Base-by-base conservation (phyloP, 1,139 yeast genomes). In the Saccharomycopsis crataegensis region DNA sequence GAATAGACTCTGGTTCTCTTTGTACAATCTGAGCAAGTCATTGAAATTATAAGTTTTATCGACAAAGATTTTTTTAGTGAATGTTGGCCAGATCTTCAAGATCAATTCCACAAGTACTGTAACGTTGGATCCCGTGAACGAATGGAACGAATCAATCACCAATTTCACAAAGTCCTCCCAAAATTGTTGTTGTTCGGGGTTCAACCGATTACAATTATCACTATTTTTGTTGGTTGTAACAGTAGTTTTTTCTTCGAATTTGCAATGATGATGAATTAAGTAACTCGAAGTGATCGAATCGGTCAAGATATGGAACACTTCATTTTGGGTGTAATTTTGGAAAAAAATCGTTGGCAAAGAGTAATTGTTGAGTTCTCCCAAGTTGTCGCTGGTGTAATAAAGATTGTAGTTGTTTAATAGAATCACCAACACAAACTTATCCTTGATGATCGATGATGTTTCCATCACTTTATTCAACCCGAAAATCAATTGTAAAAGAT, bases 91-190 rank as follows among this genome's bases (percentile, higher is more conserved):
- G 28, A 80, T 61, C 43, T 69, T 70, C 8, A 61, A 54, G 34
- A 77, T 67, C 0, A 80, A 69, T 55, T 77, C 77, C 42, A 65
- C 64, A 14, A 83, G 62, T 1, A 74, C 60, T 16, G 67, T 64
- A 50, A 82, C 59, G 60, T 82, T 78, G 0, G 83, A 71, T 0
- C 86, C 86, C 0, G 82, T 72, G 60, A 74, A 80, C 1, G 80
- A 72, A 53, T 65, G 75, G 55, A 73, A 74, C 17, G 82, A 70
- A 57, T 79, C 83, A 28, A 80, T 78, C 2, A 81, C 69, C 33
- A 80, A 64, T 46, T 76, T 74, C 33, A 77, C 70, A 59, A 72
- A 82, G 47, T 74, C 74, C 14, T 61, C 59, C 81, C 83, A 79
- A 59, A 79, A 79, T 12, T 66, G 66, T 2, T 31, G 31, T n/a